These are phyloP conservation scores for Lipomyces yamanashiensis DNA, from an alignment of 805 yeast genomes.

Conservation along the genomic window DNA sequence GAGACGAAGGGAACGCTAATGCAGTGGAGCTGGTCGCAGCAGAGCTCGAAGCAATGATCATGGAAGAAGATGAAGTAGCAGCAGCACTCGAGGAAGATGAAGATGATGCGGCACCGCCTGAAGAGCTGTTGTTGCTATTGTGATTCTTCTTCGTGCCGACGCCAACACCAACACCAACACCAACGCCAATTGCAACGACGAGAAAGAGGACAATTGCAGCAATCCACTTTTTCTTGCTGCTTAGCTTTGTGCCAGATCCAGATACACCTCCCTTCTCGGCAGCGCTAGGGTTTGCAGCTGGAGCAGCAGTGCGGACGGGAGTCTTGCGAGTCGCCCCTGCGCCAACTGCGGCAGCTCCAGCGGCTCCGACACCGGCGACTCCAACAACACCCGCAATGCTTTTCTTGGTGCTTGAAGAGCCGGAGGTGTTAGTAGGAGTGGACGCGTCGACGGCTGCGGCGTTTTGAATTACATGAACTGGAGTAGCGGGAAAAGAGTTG, in stretches of 20 bases:
- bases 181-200: conserved; percentile 34
- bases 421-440: background rate
- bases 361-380: too few species aligned
- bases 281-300: conserved; percentile 6
- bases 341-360: conserved; percentile 8
- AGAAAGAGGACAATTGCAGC: conserved; percentile 14
- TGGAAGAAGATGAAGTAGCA: conserved; percentile 1
- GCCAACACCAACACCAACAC: conserved; percentile 37
- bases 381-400: background rate
- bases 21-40: background rate
- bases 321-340: conserved; percentile 4
- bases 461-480: background rate
- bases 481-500: conserved; percentile 1
- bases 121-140: conserved; percentile 4
- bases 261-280: conserved; percentile 2
- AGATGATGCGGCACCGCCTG: background rate
- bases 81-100: background rate
- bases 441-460: background rate
- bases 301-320: background rate
- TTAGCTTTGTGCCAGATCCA: background rate
- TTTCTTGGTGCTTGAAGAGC: background rate
- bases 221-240: conserved; percentile 15
- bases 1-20: background rate
- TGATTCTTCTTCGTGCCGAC: conserved; percentile 23
- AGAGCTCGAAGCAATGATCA: background rate